Evolutionary conservation across 2,329 filamentous ascomycete species (phyloP), one percentile per base, ranked within the genome.

Genomic region (Zarea fungicola): DNA sequence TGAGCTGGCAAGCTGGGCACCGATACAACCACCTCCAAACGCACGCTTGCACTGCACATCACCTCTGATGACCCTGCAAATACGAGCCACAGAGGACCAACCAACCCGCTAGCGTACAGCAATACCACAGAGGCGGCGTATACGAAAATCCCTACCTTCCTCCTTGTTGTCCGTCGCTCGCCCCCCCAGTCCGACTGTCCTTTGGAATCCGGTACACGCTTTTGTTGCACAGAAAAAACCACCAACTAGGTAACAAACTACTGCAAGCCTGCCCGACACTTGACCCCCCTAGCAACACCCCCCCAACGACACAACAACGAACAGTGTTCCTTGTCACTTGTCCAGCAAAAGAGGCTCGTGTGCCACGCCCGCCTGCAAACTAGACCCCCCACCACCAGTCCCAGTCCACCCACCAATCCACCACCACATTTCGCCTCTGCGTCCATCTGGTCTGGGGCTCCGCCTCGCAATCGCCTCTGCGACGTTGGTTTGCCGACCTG

Each of bases 61-160:
- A 31, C 42, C 26, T 5, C 26, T 47, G 35, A 32, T 47, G 44
- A 47, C 36, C 26, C 44, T 47, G 18, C 26, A 47, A 47, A 47
- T 47, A 47, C 44, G 44, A 47, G 44, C 34, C 35, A 6, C 26
- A 13, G 19, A 25, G 18, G 32, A 50, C 39, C 34, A 50, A 50
- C 46, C 52, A 52, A 51, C 40, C 32, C 43, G 29, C 49, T 48
- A 41, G 48, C 43, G 50, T 47, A 44, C 14, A 31, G 47, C n/a
- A n/a, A n/a, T n/a, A n/a, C n/a, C n/a, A n/a, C n/a, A n/a, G n/a
- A n/a, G n/a, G n/a, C 47, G 26, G 39, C 39, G 29, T 43, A 44
- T 44, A 25, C 18, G 23, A 37, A 14, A 21, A 35, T 23, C 21
- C 28, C 28, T 18, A 23, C 21, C 43, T 19, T 26, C 14, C 16